Evolutionary conservation across 2,329 filamentous ascomycete genomes (phyloP).

Genomic region (Hypoxylon sp.): DNA sequence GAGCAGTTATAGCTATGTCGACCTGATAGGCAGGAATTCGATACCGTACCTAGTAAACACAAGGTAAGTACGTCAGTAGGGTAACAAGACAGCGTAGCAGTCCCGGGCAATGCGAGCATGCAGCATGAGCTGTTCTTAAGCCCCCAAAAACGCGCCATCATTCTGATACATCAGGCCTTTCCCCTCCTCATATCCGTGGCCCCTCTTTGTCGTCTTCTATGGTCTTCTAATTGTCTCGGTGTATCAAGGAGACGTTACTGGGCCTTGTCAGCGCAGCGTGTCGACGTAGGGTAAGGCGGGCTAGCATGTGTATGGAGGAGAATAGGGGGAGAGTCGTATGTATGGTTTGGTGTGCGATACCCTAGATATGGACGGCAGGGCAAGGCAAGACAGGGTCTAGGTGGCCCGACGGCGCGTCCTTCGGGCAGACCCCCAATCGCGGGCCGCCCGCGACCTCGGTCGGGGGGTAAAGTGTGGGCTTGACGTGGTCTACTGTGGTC

Average conservation of each 20-base stretch:
- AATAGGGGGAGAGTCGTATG: slow-evolving; percentile 2
- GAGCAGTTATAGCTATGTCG: slow-evolving; percentile 23
- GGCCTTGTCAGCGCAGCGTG: slow-evolving; percentile 28
- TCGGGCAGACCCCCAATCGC: slow-evolving; percentile 46
- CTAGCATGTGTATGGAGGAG: slow-evolving; percentile 27
- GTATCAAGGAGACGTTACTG: slow-evolving; percentile 40
- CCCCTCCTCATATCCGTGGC: background rate
- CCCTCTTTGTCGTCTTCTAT: slow-evolving; percentile 10
- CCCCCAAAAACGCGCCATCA: slow-evolving; percentile 40
- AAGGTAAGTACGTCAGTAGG: slow-evolving; percentile 36
- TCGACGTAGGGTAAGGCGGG: slow-evolving; percentile 30
- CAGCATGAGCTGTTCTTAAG: slow-evolving; percentile 43
- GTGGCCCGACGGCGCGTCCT: slow-evolving; percentile 42
- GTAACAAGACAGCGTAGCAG: slow-evolving; percentile 43
- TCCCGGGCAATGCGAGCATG: slow-evolving; percentile 41
- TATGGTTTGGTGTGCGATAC: slow-evolving; percentile 33
- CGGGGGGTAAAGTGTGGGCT: slow-evolving; percentile 29
- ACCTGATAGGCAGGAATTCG: slow-evolving; percentile 33
- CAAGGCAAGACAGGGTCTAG: slow-evolving; percentile 36
- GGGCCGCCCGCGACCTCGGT: slow-evolving; percentile 37
- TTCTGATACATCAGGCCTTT: slow-evolving; percentile 41
- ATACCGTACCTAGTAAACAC: slow-evolving; percentile 27
- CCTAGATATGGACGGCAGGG: slow-evolving; percentile 38
- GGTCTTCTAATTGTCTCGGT: slow-evolving; percentile 34
- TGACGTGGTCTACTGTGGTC: slow-evolving; percentile 34